Percentiles rank a stretch among this genome's conserved stretches.
phyloP scores from a whole-genome alignment of 2,329 filamentous ascomycete genomes.

The Botrytis sinoallii region DNA sequence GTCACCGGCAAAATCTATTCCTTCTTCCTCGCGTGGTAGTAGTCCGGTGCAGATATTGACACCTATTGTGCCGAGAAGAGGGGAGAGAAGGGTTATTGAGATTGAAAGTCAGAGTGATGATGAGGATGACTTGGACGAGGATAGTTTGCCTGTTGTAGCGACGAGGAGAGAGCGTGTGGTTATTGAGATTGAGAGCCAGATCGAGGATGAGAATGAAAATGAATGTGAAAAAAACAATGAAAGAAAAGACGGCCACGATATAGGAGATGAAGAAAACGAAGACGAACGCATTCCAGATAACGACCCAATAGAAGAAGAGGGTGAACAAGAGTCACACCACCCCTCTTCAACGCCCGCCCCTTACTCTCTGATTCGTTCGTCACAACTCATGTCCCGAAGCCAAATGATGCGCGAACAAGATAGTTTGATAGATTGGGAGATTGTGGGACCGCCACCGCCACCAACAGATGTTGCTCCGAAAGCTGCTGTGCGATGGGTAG shows the following conservation, averaged over 20 bases:
- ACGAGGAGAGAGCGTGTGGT: too few relatives aligned
- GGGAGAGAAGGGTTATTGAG: not conserved
- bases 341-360: not conserved
- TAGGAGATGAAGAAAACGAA: not conserved
- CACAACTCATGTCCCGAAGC: conserved; percentile 10
- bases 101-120: not conserved
- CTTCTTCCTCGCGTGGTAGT: conserved; percentile 13
- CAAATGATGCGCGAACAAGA: conserved; percentile 16
- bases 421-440: conserved; percentile 15
- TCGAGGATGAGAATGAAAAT: not conserved
- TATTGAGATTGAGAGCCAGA: not conserved
- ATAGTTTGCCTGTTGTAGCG: not conserved
- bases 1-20: conserved; percentile 27
- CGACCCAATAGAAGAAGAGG: not conserved
- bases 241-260: not conserved
- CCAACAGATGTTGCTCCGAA: not conserved
- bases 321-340: not conserved
- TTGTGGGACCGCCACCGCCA: conserved; percentile 6
- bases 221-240: not conserved
- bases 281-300: not conserved
- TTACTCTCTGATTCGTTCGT: conserved; percentile 9
- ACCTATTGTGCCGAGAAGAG: not conserved
- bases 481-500: too few relatives aligned
- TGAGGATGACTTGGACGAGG: not conserved
- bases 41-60: not conserved